A percentile compares a stretch with the other conserved stretches of the same genome.
Evolutionary conservation across 208 protist genomes (phyloP).

Genomic region (Leishmania turanica): DNA sequence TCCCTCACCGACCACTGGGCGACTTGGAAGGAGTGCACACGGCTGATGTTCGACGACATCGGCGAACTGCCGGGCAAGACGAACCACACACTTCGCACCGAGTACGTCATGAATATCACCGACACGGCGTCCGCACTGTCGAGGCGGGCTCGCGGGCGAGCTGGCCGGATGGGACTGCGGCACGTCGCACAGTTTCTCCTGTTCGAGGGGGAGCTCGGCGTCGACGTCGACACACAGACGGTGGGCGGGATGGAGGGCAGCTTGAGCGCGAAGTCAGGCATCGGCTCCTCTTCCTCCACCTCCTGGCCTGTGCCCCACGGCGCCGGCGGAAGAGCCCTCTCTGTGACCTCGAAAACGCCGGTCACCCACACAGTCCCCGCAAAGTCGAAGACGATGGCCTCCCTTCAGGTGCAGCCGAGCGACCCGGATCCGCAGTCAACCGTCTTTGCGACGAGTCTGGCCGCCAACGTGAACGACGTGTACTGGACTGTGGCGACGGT

Average conservation of each 20-base stretch:
- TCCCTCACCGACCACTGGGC: constrained; percentile 74
- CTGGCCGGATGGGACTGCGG: constrained; percentile 50
- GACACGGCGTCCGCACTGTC: constrained; percentile 64
- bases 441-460: background rate
- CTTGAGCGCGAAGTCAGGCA: background rate
- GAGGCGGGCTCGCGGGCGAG: constrained; percentile 59
- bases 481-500: constrained; percentile 27
- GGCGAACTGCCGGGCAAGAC: constrained; percentile 37
- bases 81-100: constrained; percentile 28
- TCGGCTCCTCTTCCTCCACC: background rate
- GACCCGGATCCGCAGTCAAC: too few species aligned
- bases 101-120: constrained; percentile 79
- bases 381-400: background rate
- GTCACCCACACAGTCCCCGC: background rate
- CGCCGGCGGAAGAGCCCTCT: background rate
- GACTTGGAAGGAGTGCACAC: constrained; percentile 62
- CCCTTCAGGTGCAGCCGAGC: background rate
- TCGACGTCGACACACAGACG: constrained; percentile 5
- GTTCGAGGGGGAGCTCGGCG: constrained; percentile 29
- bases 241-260: background rate
- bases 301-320: background rate
- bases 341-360: background rate
- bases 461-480: constrained; percentile 18
- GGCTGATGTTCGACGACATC: constrained; percentile 66
- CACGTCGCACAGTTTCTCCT: constrained; percentile 59